A percentile compares a stretch with the other conserved stretches of the same genome.
These are phyloP conservation scores for Paecilomyces sp. DNA, from an alignment of 2,329 filamentous ascomycete genomes.

Conservation along the genomic window DNA sequence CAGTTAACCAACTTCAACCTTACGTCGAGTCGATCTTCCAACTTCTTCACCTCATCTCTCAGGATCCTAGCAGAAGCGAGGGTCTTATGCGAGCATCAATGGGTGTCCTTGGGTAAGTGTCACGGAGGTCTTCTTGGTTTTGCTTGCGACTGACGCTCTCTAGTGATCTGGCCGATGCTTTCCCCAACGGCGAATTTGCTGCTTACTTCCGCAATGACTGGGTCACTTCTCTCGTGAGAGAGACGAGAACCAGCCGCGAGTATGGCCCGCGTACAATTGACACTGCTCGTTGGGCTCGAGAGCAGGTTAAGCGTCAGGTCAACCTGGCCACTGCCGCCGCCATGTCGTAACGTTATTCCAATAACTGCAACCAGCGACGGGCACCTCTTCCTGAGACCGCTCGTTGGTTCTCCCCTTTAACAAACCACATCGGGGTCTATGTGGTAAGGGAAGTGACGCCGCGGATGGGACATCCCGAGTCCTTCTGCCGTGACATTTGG, in stretches of 20 bases:
- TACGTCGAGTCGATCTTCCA: slow-evolving; percentile 83
- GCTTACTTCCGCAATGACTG: slow-evolving; percentile 85
- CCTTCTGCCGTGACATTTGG: neutral
- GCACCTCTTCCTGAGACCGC: slow-evolving; percentile 7
- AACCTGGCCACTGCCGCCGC: slow-evolving; percentile 29
- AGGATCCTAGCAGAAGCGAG: slow-evolving; percentile 84
- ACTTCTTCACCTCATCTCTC: slow-evolving; percentile 71
- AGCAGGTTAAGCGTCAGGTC: slow-evolving; percentile 88
- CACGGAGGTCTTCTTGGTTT: slow-evolving; percentile 1
- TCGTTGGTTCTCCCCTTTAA: slow-evolving; percentile 6
- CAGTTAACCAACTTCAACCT: slow-evolving; percentile 64
- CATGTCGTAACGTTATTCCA: slow-evolving; percentile 27
- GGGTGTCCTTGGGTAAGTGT: slow-evolving; percentile 86
- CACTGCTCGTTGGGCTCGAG: slow-evolving; percentile 92
- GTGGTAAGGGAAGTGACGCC: slow-evolving; percentile 13
- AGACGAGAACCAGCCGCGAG: slow-evolving; percentile 83
- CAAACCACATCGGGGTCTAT: slow-evolving; percentile 7
- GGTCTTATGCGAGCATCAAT: slow-evolving; percentile 87
- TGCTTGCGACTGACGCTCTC: slow-evolving; percentile 26
- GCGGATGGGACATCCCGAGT: slow-evolving; percentile 2
- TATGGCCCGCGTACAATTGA: slow-evolving; percentile 80
- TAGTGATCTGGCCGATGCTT: slow-evolving; percentile 89
- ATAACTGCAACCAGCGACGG: slow-evolving; percentile 6
- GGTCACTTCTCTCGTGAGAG: slow-evolving; percentile 82
- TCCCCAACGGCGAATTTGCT: slow-evolving; percentile 80